Percentiles rank a stretch among this genome's conserved stretches.
These are phyloP conservation scores for Saccharum spontaneum DNA, from an alignment of 176 grass and related monocot species.

Conservation along the genomic window DNA sequence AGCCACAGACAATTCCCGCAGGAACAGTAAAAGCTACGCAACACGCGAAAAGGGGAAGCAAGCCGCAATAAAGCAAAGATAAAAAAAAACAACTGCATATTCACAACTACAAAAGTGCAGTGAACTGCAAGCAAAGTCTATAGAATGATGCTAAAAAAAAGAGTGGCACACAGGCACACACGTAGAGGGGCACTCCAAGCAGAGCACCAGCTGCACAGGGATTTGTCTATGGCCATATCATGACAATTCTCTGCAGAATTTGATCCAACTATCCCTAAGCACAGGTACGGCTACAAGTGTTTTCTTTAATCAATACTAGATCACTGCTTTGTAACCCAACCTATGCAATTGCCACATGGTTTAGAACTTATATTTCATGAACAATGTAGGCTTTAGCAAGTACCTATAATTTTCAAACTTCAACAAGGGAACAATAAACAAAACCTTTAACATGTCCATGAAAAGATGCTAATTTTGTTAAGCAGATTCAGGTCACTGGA, in stretches of 20 bases:
- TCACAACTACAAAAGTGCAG: neutral
- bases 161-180: neutral
- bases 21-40: neutral
- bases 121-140: slow-evolving; percentile 16
- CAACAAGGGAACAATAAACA: neutral
- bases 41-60: neutral
- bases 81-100: neutral
- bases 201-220: neutral
- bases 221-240: neutral
- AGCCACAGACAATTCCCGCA: neutral
- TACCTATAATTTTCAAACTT: neutral
- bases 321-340: neutral
- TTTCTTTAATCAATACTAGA: neutral
- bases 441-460: neutral
- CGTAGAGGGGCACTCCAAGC: neutral
- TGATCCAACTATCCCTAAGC: neutral
- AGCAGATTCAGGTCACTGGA: neutral
- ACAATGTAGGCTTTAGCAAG: neutral
- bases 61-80: neutral
- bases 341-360: neutral
- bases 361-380: neutral
- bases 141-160: neutral
- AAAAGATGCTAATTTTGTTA: neutral
- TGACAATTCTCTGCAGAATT: neutral
- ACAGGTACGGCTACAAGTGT: neutral